Percentiles rank a stretch among this genome's conserved stretches.
Evolutionary conservation across 83 land plant genomes (phyloP).

Genomic region (Diphasiastrum complanatum): DNA sequence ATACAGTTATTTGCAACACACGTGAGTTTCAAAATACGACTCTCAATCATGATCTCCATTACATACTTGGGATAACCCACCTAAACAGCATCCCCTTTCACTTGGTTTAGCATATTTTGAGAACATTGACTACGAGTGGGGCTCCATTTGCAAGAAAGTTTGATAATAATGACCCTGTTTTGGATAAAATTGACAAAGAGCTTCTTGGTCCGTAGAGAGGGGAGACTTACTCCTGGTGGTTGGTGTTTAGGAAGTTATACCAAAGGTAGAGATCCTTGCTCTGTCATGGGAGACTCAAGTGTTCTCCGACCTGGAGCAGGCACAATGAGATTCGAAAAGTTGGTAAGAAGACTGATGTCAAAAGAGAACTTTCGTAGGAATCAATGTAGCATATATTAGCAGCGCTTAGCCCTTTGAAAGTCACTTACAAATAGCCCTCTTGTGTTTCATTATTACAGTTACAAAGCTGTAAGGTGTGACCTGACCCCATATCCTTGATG

Average conservation of each 20-base stretch:
- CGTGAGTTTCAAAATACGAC: slow-evolving; percentile 44
- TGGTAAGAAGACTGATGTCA: slow-evolving; percentile 24
- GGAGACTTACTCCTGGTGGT: slow-evolving; percentile 49
- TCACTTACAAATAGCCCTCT: too few species aligned
- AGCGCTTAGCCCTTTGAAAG: too few species aligned
- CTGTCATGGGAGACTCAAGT: slow-evolving; percentile 40
- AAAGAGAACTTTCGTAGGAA: slow-evolving; percentile 26
- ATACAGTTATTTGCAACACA: slow-evolving; percentile 56
- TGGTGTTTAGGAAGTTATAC: slow-evolving; percentile 58
- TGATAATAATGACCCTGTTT: slow-evolving; percentile 36
- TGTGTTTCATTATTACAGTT: too few species aligned
- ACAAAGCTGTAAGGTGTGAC: too few species aligned
- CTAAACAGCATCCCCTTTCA: slow-evolving; percentile 22
- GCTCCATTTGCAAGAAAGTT: slow-evolving; percentile 52
- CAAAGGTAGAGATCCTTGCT: slow-evolving; percentile 33
- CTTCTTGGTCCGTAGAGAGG: slow-evolving; percentile 34
- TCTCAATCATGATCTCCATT: slow-evolving; percentile 44
- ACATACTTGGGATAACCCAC: slow-evolving; percentile 21
- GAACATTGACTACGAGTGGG: slow-evolving; percentile 46
- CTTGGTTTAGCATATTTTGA: slow-evolving; percentile 27
- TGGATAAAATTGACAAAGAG: slow-evolving; percentile 50
- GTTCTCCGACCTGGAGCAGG: slow-evolving; percentile 50
- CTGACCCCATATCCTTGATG: too few species aligned
- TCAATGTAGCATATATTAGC: too few species aligned
- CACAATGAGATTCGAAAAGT: slow-evolving; percentile 38